Conservation (phyloP, 495 filamentous ascomycete species). For the Penicillium egyptiacum region DNA sequence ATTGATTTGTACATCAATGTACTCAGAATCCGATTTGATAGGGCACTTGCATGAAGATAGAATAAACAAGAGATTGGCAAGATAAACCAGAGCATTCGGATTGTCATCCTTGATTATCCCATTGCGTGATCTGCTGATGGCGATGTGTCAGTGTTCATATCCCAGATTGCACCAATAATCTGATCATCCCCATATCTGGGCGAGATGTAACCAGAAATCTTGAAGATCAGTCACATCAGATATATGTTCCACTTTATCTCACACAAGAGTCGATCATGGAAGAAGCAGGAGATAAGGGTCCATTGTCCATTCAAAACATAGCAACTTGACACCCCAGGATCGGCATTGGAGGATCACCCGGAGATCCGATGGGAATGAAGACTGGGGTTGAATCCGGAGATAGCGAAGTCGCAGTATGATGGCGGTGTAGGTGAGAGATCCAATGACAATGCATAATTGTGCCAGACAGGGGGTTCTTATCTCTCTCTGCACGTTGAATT, state of each 20-base stretch:
- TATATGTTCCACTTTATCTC: neutral
- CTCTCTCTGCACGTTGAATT: neutral
- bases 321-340: neutral
- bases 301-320: neutral
- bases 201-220: neutral
- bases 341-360: slow-evolving; percentile 15
- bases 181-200: neutral
- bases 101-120: neutral
- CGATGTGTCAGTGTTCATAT: slow-evolving; percentile 1
- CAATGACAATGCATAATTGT: slow-evolving; percentile 1
- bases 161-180: neutral
- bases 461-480: slow-evolving; percentile 9
- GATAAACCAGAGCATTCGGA: neutral
- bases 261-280: neutral
- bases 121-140: slow-evolving; percentile 6
- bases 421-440: slow-evolving; percentile 6
- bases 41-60: neutral
- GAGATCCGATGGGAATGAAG: slow-evolving; percentile 10
- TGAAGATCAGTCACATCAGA: slow-evolving; percentile 10
- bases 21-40: neutral
- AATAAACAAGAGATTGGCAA: neutral
- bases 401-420: slow-evolving; percentile 15
- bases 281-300: slow-evolving; percentile 11
- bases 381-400: slow-evolving; percentile 28
- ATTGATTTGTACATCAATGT: neutral